Base-by-base conservation (phyloP, 2,329 filamentous ascomycete genomes). In the Dothidotthia symphoricarpi region DNA sequence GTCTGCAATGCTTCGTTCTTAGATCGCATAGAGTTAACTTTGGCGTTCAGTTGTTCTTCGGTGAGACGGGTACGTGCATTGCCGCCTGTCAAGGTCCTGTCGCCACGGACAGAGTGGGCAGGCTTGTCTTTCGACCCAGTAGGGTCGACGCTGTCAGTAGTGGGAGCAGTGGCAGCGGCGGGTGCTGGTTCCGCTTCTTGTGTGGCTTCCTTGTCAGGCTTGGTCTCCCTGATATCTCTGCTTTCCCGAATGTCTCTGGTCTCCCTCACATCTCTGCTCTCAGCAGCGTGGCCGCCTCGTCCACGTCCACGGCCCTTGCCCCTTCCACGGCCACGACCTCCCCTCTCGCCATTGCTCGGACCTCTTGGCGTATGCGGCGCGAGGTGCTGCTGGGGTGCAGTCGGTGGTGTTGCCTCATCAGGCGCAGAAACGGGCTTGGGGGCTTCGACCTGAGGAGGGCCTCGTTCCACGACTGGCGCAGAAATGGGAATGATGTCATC, bases 21-120 rank as follows among this genome's bases (percentile, higher is more conserved):
- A 49, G 82, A 72, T 45, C 75, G 75, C 52, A 83, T 83, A 24
- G 73, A 71, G 6, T 76, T 78, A 43, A 86, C 76, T 44, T 79
- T 78, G 30, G 75, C 76, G 3, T 72, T 74, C 6, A 86, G 72
- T 59, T 85, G 76, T 47, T 75, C 77, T 55, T 85, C 81, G 2
- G 80, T 84, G 29, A 85, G 73, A 28, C 63, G 63, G 4, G 59
- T 51, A 39, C 63, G 61, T 19, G 57, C 53, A 27, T 51, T 49
- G 16, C 63, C 59, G 19, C 61, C 63, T 8, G 63, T 66, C 16
- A 63, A 35, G 22, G 56, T 61, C 26, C 61, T 42, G 42, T 64
- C 61, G 32, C 61, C 61, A 25, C 61, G 61, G 12, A 64, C 61
- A 4, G 61, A 61, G 16, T 55, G 53, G 3, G 53, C 41, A 3